Evolutionary conservation across 139 green algal genomes (phyloP).

Genomic region (Coelastrella sp.): DNA sequence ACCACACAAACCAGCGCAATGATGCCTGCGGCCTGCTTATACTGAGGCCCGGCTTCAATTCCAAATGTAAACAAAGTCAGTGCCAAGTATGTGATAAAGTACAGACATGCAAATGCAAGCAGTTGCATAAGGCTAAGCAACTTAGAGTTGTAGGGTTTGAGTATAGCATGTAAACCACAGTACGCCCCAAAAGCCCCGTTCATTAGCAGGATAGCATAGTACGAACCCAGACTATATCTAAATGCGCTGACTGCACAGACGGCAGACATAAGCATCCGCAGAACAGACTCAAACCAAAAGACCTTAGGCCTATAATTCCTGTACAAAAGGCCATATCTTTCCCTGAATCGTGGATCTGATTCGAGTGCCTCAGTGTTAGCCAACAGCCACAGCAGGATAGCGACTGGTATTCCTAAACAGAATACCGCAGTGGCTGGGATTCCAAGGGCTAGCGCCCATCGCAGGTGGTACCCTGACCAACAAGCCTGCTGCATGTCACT

Average conservation of each 20-base stretch:
- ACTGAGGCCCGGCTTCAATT: not conserved
- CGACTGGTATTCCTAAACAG: not conserved
- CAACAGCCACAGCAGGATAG: not conserved
- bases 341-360: not conserved
- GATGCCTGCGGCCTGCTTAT: not conserved
- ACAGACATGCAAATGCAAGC: not conserved
- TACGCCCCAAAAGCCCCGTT: not conserved
- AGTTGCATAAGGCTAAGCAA: not conserved
- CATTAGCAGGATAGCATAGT: not conserved
- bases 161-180: not conserved
- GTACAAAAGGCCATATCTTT: slow-evolving; percentile 1
- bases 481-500: slow-evolving; percentile 5
- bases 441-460: not conserved
- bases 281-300: not conserved
- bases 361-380: not conserved
- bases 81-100: not conserved
- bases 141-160: not conserved
- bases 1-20: not conserved
- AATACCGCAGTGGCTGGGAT: not conserved
- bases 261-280: not conserved
- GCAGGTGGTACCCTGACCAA: not conserved
- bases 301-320: not conserved
- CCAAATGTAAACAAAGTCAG: not conserved
- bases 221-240: not conserved
- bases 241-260: not conserved